phyloP scores from a whole-genome alignment of 2,329 filamentous ascomycete species.

The Pseudocercospora macadamiae region DNA sequence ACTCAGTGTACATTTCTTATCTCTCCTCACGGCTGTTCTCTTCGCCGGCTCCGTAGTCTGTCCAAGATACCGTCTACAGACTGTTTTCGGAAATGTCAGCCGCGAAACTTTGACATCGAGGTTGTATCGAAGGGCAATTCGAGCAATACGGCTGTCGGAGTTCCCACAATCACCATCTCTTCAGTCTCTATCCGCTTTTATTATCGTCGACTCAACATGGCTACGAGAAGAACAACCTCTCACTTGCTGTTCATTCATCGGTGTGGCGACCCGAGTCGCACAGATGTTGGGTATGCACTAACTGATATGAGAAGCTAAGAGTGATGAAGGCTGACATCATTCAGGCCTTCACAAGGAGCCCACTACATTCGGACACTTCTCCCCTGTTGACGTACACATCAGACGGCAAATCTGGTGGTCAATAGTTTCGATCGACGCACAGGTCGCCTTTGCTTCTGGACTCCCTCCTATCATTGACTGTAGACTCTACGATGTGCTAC shows the following conservation, averaged over 20 bases:
- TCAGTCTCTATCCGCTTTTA: conserved; percentile 50
- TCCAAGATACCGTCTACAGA: conserved; percentile 23
- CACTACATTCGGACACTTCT: conserved; percentile 49
- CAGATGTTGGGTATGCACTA: conserved; percentile 46
- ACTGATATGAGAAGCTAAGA: background rate
- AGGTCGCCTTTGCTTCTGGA: conserved; percentile 54
- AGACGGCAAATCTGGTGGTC: conserved; percentile 54
- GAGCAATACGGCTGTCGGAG: conserved; percentile 27
- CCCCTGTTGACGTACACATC: conserved; percentile 48
- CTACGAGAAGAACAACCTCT: conserved; percentile 54
- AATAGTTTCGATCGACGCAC: conserved; percentile 53
- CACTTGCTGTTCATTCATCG: conserved; percentile 53
- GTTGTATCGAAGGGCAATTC: conserved; percentile 26
- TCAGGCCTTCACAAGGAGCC: conserved; percentile 51
- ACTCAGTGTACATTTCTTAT: conserved; percentile 27
- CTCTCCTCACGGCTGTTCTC: conserved; percentile 26
- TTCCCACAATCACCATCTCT: conserved; percentile 52
- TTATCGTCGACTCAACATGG: conserved; percentile 41
- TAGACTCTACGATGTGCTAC: conserved; percentile 50
- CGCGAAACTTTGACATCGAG: conserved; percentile 26
- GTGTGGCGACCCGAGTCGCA: conserved; percentile 50
- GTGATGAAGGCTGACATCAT: background rate
- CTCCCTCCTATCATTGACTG: conserved; percentile 51
- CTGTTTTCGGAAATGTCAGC: conserved; percentile 26
- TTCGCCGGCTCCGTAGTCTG: conserved; percentile 31